Evolutionary conservation across 179 eudicot species (phyloP), one percentile per base, ranked within the genome.

Genomic region (Corrigiola litoralis): DNA sequence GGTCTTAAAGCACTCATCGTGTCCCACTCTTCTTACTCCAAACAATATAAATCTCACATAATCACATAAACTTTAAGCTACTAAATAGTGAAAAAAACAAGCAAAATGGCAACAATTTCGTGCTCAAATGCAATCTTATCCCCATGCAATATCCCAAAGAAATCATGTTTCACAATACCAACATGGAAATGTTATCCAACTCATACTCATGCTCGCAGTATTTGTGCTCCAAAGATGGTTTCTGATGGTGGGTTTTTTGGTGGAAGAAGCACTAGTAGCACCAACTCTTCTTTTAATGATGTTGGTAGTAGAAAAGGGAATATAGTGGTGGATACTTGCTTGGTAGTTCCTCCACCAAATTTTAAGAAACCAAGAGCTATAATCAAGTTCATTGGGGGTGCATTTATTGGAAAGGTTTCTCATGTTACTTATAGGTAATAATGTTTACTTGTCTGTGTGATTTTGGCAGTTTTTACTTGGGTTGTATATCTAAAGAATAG

Each of bases 381-480:
- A 38, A 58, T 92, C 47, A 77, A 90, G 61, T 88, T 92, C 61
- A 73, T 92, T 36, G 98, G 98, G 42, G 98, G 98, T 14, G 98
- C 98, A n/a, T 92, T 92, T 69, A 81, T 92, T 75, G 98, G 98
- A 29, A 95, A 94, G 17, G 85, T 92, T 61, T 92, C 98, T 58
- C 92, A 92, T 72, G 94, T 86, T 45, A 81, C 86, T 9, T 90
- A 90, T 65, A 79, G 97, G 98, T 92, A 25, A n/a, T n/a, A n/a
- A n/a, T n/a, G n/a, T n/a, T n/a, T n/a, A n/a, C n/a, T n/a, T 63
- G 23, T n/a, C 29, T 47, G 53, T n/a, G 17, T 9, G 20, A n/a
- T 6, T 41, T 51, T 13, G 0, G 4, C 52, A 2, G 48, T 45
- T 20, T 24, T 18, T 20, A 56, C 18, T 40, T 11, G 1, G 65